These are phyloP conservation scores for Recurvomyces mirabilis DNA, from an alignment of 495 filamentous ascomycete species.

Conservation along the genomic window DNA sequence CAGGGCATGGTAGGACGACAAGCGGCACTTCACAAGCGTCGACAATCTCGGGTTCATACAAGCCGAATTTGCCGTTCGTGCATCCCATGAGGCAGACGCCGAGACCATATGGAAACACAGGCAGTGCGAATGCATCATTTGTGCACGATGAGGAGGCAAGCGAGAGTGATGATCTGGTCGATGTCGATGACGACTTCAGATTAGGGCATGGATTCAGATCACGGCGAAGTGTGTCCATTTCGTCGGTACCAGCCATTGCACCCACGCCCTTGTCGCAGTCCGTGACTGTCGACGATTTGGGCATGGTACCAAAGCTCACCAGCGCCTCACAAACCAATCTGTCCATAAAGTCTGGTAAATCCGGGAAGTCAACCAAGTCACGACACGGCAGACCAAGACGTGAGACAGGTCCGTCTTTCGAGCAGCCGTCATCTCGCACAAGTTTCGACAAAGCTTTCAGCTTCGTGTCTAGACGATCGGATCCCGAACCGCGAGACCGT, in stretches of 20 bases:
- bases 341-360: constrained; percentile 33
- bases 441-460: constrained; percentile 49
- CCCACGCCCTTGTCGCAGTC: constrained; percentile 29
- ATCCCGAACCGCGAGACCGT: constrained; percentile 24
- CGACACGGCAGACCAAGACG: not conserved
- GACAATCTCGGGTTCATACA: constrained; percentile 37
- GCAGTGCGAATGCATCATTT: constrained; percentile 40
- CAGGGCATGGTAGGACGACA: constrained; percentile 44
- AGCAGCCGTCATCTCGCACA: constrained; percentile 40
- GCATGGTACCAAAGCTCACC: constrained; percentile 33
- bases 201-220: constrained; percentile 19
- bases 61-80: constrained; percentile 42
- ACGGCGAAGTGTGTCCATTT: constrained; percentile 22
- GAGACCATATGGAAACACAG: constrained; percentile 43
- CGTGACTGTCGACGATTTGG: constrained; percentile 32
- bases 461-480: constrained; percentile 34
- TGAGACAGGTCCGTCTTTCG: constrained; percentile 21
- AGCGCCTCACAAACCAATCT: constrained; percentile 44
- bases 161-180: constrained; percentile 28
- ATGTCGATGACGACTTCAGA: constrained; percentile 27
- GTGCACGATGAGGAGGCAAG: constrained; percentile 32
- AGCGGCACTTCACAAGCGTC: constrained; percentile 49
- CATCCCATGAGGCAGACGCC: constrained; percentile 52
- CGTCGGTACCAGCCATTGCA: constrained; percentile 16
- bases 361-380: constrained; percentile 13